Percentiles rank a stretch among this genome's conserved stretches.
Evolutionary conservation across 371 early-diverging fungal genomes (phyloP).

Genomic region (Choanephora cucurbitarum): DNA sequence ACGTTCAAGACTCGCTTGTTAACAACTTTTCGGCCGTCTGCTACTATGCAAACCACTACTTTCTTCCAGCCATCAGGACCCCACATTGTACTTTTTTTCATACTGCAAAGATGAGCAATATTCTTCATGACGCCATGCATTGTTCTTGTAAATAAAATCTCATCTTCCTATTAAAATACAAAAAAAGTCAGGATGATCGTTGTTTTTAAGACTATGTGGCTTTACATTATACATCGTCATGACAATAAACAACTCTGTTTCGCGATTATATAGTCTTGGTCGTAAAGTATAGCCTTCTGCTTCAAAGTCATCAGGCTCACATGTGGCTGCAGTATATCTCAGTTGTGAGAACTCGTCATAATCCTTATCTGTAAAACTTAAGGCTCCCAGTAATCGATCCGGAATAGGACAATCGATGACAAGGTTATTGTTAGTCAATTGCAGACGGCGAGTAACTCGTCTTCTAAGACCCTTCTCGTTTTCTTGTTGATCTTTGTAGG

Average conservation of each 20-base stretch:
- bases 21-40: slow-evolving; percentile 81
- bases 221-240: slow-evolving; percentile 62
- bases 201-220: neutral
- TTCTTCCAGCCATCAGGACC: slow-evolving; percentile 83
- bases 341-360: slow-evolving; percentile 68
- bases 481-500: neutral
- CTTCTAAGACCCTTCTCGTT: slow-evolving; percentile 1
- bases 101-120: slow-evolving; percentile 72
- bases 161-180: slow-evolving; percentile 53
- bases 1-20: slow-evolving; percentile 57
- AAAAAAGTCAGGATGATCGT: neutral
- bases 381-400: slow-evolving; percentile 41
- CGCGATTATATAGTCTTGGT: slow-evolving; percentile 69
- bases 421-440: slow-evolving; percentile 69
- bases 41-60: slow-evolving; percentile 81
- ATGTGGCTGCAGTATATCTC: slow-evolving; percentile 80
- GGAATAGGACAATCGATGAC: slow-evolving; percentile 75
- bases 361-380: slow-evolving; percentile 24
- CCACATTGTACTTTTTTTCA: slow-evolving; percentile 63
- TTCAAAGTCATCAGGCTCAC: slow-evolving; percentile 80
- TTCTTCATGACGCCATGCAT: slow-evolving; percentile 82
- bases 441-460: slow-evolving; percentile 40
- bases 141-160: slow-evolving; percentile 68
- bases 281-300: slow-evolving; percentile 73
- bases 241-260: slow-evolving; percentile 86